phyloP scores from a whole-genome alignment of 345 rosid species.

The Leavenworthia alabamica region DNA sequence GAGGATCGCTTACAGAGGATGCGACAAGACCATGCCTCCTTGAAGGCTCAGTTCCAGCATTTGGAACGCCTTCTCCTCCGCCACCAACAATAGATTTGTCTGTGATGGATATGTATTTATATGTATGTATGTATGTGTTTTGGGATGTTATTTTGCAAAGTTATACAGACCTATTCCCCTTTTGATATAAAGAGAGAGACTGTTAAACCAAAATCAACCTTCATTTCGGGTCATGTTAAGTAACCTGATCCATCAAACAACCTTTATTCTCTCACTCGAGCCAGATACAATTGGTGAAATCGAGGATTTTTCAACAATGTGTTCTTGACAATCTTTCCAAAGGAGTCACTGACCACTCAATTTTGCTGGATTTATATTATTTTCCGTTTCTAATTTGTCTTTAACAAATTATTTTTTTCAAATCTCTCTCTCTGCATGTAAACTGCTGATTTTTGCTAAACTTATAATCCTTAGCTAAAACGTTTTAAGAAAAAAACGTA shows the following conservation, averaged over 20 bases:
- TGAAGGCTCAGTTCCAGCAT: slow-evolving; percentile 53
- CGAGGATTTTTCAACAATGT: too few relatives aligned
- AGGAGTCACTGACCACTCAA: too few relatives aligned
- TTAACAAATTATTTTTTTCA: not conserved
- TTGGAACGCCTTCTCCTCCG: slow-evolving; percentile 29
- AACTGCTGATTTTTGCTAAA: not conserved
- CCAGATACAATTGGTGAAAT: too few relatives aligned
- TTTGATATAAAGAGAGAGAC: not conserved
- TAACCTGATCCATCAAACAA: not conserved
- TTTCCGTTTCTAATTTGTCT: not conserved
- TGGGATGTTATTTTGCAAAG: slow-evolving; percentile 1
- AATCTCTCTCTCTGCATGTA: not conserved
- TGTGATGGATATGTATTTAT: not conserved
- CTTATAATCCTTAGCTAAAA: too few relatives aligned
- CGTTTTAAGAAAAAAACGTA: too few relatives aligned
- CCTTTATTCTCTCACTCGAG: too few relatives aligned
- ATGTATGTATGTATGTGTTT: not conserved
- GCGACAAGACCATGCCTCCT: slow-evolving; percentile 45
- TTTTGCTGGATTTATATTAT: too few relatives aligned
- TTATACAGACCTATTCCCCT: slow-evolving; percentile 18
- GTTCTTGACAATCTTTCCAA: too few relatives aligned
- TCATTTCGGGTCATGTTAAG: not conserved
- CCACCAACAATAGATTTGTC: slow-evolving; percentile 9
- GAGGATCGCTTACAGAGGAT: slow-evolving; percentile 73
- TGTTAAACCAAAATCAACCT: not conserved